Base-by-base conservation (phyloP, 2,329 filamentous ascomycete species). In the Aspergillus udagawae region DNA sequence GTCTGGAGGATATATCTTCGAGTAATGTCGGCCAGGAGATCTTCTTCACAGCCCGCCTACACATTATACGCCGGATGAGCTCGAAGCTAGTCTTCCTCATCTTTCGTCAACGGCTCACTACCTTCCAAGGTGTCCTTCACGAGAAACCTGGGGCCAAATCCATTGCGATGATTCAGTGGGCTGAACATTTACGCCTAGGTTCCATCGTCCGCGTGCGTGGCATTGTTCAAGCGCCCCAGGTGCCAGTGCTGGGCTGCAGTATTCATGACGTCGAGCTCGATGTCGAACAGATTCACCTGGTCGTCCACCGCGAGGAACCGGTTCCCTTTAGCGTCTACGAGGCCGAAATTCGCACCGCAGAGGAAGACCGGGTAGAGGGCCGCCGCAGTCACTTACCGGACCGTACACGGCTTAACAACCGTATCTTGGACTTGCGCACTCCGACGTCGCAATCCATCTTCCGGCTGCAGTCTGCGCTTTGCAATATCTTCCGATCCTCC, bases 401-500 rank as follows among this genome's bases (percentile, higher is more conserved):
- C 65, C 83, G 89, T 56, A 88, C 89, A 42, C 89, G 92, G 58
- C 80, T 92, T 64, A 80, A 83, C 55, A 92, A 92, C 72, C 87
- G 92, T 52, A 85, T 96, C 58, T 84, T 96, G 49, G 92, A 93
- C 74, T 79, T 96, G 52, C 85, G 92, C 51, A 92, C 92, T n/a
- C 88, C 90, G 0, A 84, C 90, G 1, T 91, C 92, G 51, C 92
- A 96, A 72, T 86, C 89, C 35, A 88, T 96, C 62, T 96, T 96
- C 81, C 88, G 91, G 58, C 86, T 96, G 51, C 90, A 94, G 63
- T 89, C 91, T 4, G 87, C 86, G 27, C 85, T 96, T 56, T 87
- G 89, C 65, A 88, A 88, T 65, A 81, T 89, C 27, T 97, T 96
- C 82, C 89, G 92, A 51, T 75, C 82, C 9, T 86, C 88, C 2